A percentile compares a stretch with the other conserved stretches of the same genome.
Conservation (phyloP, 2,329 filamentous ascomycete genomes). For the Orbilia oligospora region DNA sequence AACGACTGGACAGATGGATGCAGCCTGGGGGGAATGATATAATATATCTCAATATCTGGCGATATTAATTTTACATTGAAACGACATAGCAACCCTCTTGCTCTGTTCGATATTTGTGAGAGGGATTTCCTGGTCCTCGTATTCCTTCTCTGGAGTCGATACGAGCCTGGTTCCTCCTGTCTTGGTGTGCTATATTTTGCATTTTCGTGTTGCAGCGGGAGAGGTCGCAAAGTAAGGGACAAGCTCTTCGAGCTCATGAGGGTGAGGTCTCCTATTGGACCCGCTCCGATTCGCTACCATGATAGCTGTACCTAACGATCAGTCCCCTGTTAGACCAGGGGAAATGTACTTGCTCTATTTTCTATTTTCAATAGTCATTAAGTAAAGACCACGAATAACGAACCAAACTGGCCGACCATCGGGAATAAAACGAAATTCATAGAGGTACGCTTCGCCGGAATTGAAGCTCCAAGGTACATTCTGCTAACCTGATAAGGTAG, state of each 20-base stretch:
- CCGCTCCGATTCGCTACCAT: constrained; percentile 13
- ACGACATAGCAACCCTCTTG: background rate
- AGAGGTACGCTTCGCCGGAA: background rate
- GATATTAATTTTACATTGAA: background rate
- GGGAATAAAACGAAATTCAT: constrained; percentile 35
- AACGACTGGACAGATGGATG: constrained; percentile 3
- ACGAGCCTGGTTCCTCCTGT: background rate
- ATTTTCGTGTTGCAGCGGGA: constrained; percentile 51
- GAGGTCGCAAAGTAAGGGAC: constrained; percentile 20
- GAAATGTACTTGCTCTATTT: background rate
- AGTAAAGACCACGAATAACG: background rate
- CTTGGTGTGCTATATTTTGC: constrained; percentile 22
- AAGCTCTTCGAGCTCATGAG: constrained; percentile 3
- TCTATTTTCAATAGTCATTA: constrained; percentile 13
- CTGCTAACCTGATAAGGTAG: constrained; percentile 39
- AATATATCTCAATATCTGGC: constrained; percentile 4
- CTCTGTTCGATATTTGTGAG: background rate
- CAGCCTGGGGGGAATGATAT: background rate
- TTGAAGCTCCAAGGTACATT: constrained; percentile 5
- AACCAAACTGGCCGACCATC: constrained; percentile 1
- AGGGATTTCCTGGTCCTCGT: constrained; percentile 1
- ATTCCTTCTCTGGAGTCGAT: background rate
- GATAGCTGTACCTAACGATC: constrained; percentile 28
- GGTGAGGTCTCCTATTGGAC: constrained; percentile 18
- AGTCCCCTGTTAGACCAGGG: constrained; percentile 18